phyloP scores from a whole-genome alignment of 495 filamentous ascomycete genomes.

The Xylaria cubensis region DNA sequence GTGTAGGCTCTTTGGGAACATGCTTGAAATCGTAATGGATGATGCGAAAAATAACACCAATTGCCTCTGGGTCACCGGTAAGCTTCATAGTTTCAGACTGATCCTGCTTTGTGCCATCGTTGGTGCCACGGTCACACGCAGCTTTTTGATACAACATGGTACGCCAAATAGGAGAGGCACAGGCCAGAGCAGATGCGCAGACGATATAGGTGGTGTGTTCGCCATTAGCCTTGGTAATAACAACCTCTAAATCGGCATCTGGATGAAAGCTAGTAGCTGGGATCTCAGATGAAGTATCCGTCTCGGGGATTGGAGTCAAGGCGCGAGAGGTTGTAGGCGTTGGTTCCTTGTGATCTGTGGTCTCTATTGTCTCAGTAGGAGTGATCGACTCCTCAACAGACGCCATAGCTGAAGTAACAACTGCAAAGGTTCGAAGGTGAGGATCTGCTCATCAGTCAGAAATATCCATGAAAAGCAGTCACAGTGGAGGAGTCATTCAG shows the following conservation, averaged over 20 bases:
- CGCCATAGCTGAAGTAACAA: neutral
- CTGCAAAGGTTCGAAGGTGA: neutral
- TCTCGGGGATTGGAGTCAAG: slow-evolving; percentile 15
- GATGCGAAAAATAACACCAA: slow-evolving; percentile 26
- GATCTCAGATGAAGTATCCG: neutral
- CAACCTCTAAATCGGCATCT: slow-evolving; percentile 18
- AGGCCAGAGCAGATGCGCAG: slow-evolving; percentile 16
- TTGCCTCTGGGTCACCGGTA: slow-evolving; percentile 17
- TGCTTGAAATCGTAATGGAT: slow-evolving; percentile 26
- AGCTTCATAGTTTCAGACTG: neutral
- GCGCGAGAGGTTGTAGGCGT: neutral
- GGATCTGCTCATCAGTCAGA: neutral
- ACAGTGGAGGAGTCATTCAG: neutral
- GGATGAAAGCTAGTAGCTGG: neutral
- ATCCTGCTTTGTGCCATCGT: neutral
- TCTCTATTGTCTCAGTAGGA: neutral
- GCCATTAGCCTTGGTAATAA: neutral
- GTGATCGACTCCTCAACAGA: neutral
- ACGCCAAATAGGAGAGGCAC: slow-evolving; percentile 28
- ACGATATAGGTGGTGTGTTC: slow-evolving; percentile 23
- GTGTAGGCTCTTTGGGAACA: slow-evolving; percentile 13
- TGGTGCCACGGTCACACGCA: no score
- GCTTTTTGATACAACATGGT: slow-evolving; percentile 2
- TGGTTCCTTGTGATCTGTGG: neutral
- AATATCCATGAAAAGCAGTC: neutral